Percentiles rank a stretch among this genome's conserved stretches.
phyloP scores from a whole-genome alignment of 331 rosid genomes.

The Pyrus hybrid region DNA sequence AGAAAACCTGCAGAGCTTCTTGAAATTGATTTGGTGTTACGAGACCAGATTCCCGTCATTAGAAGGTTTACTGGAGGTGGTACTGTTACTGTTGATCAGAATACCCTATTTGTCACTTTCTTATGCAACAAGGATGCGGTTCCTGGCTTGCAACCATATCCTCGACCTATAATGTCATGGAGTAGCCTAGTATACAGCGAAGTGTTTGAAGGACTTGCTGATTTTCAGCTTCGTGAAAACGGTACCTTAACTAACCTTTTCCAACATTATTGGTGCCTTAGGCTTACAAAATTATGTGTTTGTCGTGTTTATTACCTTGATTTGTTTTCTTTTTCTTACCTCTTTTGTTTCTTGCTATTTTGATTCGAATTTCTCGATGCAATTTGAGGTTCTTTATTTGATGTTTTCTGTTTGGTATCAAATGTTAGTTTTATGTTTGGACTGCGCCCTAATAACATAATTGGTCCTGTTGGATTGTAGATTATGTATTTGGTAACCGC shows the following conservation, averaged over 20 bases:
- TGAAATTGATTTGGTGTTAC: slow-evolving; percentile 51
- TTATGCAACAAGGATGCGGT: slow-evolving; percentile 83
- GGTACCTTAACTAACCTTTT: slow-evolving; percentile 38
- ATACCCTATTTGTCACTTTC: slow-evolving; percentile 75
- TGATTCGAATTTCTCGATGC: not conserved
- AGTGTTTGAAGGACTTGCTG: slow-evolving; percentile 65
- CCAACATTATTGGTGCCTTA: not conserved
- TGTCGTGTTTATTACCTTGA: not conserved
- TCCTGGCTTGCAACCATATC: slow-evolving; percentile 68
- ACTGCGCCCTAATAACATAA: not conserved
- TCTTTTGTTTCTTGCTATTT: not conserved
- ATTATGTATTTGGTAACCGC: slow-evolving; percentile 73
- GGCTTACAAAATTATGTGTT: not conserved
- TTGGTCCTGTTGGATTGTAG: slow-evolving; percentile 29
- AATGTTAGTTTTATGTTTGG: not conserved
- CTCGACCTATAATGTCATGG: slow-evolving; percentile 89
- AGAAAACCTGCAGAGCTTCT: slow-evolving; percentile 88
- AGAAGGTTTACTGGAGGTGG: slow-evolving; percentile 97
- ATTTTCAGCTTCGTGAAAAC: slow-evolving; percentile 81
- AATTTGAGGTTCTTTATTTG: not conserved
- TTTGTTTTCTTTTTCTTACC: not conserved
- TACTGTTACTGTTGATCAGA: slow-evolving; percentile 72
- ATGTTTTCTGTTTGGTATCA: not conserved
- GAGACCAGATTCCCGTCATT: slow-evolving; percentile 66
- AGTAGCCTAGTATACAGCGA: slow-evolving; percentile 56